These are phyloP conservation scores for Incumbomyces lentus DNA, from an alignment of 2,329 filamentous ascomycete genomes.

Conservation along the genomic window DNA sequence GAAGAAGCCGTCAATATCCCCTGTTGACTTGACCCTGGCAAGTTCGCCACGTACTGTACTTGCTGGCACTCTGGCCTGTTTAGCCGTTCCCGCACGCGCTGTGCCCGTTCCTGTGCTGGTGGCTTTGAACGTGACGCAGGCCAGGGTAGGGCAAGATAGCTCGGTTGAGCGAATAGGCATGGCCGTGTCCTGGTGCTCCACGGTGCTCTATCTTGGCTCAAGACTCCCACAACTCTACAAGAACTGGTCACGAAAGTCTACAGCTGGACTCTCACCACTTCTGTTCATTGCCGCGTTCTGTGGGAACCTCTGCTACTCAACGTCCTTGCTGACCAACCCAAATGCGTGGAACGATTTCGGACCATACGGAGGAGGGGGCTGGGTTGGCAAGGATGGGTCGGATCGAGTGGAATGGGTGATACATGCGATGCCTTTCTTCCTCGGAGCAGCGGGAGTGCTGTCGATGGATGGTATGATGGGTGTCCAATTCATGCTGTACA, in stretches of 20 bases:
- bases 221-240: constrained; percentile 56
- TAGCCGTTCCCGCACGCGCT: constrained; percentile 33
- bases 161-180: constrained; percentile 38
- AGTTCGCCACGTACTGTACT: constrained; percentile 35
- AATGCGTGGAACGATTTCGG: constrained; percentile 50
- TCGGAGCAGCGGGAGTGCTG: constrained; percentile 55
- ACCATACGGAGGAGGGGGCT: constrained; percentile 48
- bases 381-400: constrained; percentile 48
- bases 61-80: constrained; percentile 35
- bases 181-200: constrained; percentile 47
- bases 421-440: constrained; percentile 52
- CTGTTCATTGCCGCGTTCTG: constrained; percentile 58
- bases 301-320: constrained; percentile 58
- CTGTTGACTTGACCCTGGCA: constrained; percentile 15
- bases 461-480: constrained; percentile 53
- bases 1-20: constrained; percentile 7
- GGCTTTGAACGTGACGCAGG: constrained; percentile 11
- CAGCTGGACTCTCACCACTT: constrained; percentile 51
- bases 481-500: constrained; percentile 52
- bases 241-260: constrained; percentile 53
- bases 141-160: constrained; percentile 7
- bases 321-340: constrained; percentile 52
- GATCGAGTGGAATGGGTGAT: constrained; percentile 46
- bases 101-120: constrained; percentile 18
- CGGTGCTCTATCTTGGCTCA: constrained; percentile 47